Base-by-base conservation (phyloP, 208 protist species). In the Balamuthia mandrillaris region DNA sequence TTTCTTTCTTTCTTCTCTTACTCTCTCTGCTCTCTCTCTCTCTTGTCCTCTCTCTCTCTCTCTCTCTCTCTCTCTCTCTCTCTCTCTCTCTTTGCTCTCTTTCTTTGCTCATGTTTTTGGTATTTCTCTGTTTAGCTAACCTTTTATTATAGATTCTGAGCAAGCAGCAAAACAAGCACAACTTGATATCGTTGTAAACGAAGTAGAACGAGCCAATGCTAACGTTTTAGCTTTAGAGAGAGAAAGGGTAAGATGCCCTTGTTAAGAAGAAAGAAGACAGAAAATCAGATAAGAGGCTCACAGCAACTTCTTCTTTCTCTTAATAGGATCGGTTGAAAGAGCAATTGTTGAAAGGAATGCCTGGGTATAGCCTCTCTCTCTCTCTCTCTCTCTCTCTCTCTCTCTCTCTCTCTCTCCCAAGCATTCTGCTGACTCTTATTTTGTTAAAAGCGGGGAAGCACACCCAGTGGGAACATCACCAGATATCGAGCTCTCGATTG, bases 401-500 rank as follows among this genome's bases (percentile, higher is more conserved):
- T 79, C 70, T 49, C 58, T 65, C 33, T 65, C 58, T 24, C 51
- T 74, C 7, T 74, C 65, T 42, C n/a, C n/a, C n/a, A n/a, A n/a
- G n/a, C n/a, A n/a, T n/a, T n/a, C n/a, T n/a, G n/a, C n/a, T n/a
- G n/a, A n/a, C n/a, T n/a, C n/a, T n/a, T n/a, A n/a, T n/a, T n/a
- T n/a, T n/a, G n/a, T n/a, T n/a, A n/a, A n/a, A n/a, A n/a, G n/a
- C n/a, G n/a, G n/a, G n/a, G n/a, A n/a, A n/a, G n/a, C n/a, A n/a
- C n/a, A n/a, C n/a, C n/a, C n/a, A n/a, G n/a, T n/a, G n/a, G n/a
- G n/a, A n/a, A n/a, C n/a, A n/a, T n/a, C n/a, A n/a, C n/a, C n/a
- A n/a, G n/a, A n/a, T n/a, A n/a, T n/a, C n/a, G n/a, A n/a, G n/a
- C n/a, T n/a, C n/a, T n/a, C n/a, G n/a, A n/a, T n/a, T n/a, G n/a